Base-by-base conservation (phyloP, 768 basidiomycete species). In the Russula sp. region DNA sequence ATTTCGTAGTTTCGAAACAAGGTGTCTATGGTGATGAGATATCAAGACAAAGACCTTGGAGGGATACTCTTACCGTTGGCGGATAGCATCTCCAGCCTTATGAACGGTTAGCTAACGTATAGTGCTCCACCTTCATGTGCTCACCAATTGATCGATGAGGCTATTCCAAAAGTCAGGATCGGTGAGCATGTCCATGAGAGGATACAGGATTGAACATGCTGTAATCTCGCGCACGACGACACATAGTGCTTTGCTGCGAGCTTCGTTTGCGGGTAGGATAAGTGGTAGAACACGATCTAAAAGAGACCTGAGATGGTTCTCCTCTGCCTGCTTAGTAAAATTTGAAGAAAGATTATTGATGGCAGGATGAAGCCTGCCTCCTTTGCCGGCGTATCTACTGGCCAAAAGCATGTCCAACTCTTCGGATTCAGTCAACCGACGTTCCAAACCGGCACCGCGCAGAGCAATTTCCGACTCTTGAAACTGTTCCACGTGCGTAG, bases 81-180 rank as follows among this genome's bases (percentile, higher is more conserved):
- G 82, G 50, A 88, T 85, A 22, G 81, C 83, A 53, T 79, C 83
- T n/a, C 82, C 82, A n/a, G 84, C 84, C 82, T 85, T 48, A 20
- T 35, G 5, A 36, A 58, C 35, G 7, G 58, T 65, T 25, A 68
- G 59, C 9, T 32, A 3, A 48, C 39, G n/a, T 47, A 54, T n/a
- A 8, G 38, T 39, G 45, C 32, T 38, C 35, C 22, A 20, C 49
- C 38, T 13, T 49, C n/a, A 43, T 45, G 45, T 51, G 77, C 91
- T 74, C 71, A 93, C 95, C 76, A 91, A 83, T 75, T 94, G 87
- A 72, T 98, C 95, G 53, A 98, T 90, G 41, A 84, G 82, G 60
- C 84, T 79, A 75, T 99, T 99, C 94, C 94, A 98, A 66, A 97
- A 97, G 73, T 99, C 97, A 5, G 94, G 92, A 72, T 99, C 97